Evolutionary conservation across 805 yeast genomes (phyloP).

Genomic region (Zygosaccharomyces rouxii): DNA sequence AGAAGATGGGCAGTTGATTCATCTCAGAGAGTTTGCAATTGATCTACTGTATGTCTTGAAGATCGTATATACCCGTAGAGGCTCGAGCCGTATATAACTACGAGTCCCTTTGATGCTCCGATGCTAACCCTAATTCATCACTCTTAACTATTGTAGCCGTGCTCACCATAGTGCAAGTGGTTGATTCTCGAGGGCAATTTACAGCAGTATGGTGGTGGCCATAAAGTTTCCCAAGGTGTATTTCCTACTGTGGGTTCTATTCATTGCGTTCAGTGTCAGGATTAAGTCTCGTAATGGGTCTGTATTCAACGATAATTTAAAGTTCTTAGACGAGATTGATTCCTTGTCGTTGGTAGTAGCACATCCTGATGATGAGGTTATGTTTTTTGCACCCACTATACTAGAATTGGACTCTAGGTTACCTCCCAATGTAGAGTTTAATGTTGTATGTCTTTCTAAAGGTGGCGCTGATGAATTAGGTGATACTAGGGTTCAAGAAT

Average conservation of each 20-base stretch:
- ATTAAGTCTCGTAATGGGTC: constrained; percentile 10
- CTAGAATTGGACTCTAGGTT: constrained; percentile 21
- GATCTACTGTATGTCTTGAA: neutral
- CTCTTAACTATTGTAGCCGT: too few relatives aligned
- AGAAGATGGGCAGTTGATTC: neutral
- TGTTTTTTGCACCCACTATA: constrained; percentile 82
- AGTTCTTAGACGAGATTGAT: neutral
- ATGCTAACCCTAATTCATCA: too few relatives aligned
- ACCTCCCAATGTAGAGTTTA: constrained; percentile 33
- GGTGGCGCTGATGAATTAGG: constrained; percentile 83
- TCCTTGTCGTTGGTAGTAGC: constrained; percentile 56
- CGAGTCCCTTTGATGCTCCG: neutral
- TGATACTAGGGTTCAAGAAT: constrained; percentile 52
- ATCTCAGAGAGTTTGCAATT: neutral
- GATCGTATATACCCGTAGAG: neutral
- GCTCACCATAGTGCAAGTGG: too few relatives aligned
- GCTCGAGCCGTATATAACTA: neutral
- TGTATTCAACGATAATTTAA: constrained; percentile 1
- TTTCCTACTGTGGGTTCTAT: constrained; percentile 11
- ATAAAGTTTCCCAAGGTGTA: constrained; percentile 12
- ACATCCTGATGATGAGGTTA: constrained; percentile 98
- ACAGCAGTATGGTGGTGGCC: neutral
- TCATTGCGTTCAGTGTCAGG: constrained; percentile 6
- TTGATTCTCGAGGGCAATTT: neutral
- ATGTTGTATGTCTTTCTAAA: constrained; percentile 64